These are phyloP conservation scores for Wallacemonas sp. DNA, from an alignment of 208 protist species.

Conservation along the genomic window DNA sequence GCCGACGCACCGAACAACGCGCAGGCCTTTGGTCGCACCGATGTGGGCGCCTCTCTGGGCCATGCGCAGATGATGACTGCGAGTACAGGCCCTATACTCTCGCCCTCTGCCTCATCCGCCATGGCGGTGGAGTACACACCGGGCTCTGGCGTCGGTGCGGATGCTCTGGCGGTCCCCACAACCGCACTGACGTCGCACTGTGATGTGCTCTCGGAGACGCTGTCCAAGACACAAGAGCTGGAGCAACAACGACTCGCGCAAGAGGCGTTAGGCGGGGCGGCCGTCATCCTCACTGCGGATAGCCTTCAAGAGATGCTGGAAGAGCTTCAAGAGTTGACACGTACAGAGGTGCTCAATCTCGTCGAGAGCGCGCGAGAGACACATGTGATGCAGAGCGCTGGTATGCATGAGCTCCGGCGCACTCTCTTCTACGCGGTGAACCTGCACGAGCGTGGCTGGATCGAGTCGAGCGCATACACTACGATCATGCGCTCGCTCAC, in stretches of 20 bases:
- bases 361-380: conserved; percentile 50
- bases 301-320: conserved; percentile 85
- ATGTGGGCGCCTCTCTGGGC: no score
- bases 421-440: conserved; percentile 86
- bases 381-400: conserved; percentile 71
- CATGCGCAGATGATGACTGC: no score
- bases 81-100: no score
- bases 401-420: conserved; percentile 88
- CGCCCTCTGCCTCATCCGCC: conserved; percentile 15
- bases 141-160: conserved; percentile 44
- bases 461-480: conserved; percentile 61
- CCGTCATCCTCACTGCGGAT: conserved; percentile 74
- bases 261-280: conserved; percentile 57
- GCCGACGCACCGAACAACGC: no score
- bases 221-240: conserved; percentile 85
- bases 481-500: conserved; percentile 79
- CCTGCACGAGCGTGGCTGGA: conserved; percentile 69
- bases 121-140: conserved; percentile 73
- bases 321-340: conserved; percentile 65
- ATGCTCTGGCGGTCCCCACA: conserved; percentile 56
- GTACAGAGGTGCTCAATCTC: conserved; percentile 54
- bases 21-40: no score
- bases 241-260: conserved; percentile 75
- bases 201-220: conserved; percentile 75
- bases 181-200: conserved; percentile 78